phyloP scores from a whole-genome alignment of 257 asterid genomes.

The Ilex asprella region DNA sequence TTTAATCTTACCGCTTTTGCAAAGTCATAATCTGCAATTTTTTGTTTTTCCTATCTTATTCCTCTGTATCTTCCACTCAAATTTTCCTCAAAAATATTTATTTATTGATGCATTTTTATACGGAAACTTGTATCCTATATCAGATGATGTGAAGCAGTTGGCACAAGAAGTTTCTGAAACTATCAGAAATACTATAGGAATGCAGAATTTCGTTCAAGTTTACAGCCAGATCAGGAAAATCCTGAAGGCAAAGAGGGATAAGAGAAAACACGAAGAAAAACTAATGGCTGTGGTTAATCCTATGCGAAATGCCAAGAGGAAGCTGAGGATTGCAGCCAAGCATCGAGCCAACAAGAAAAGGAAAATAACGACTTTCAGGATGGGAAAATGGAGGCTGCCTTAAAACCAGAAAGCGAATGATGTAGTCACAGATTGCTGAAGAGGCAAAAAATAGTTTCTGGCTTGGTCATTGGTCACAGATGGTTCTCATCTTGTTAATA shows the following conservation, averaged over 20 bases:
- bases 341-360: slow-evolving; percentile 74
- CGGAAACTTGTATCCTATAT: background rate
- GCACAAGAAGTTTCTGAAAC: slow-evolving; percentile 58
- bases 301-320: slow-evolving; percentile 78
- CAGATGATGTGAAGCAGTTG: slow-evolving; percentile 73
- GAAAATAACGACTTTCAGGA: slow-evolving; percentile 66
- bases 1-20: no score
- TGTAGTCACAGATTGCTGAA: no score
- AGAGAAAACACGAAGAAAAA: slow-evolving; percentile 81
- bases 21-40: no score
- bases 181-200: slow-evolving; percentile 53
- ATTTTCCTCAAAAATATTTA: background rate
- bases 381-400: slow-evolving; percentile 62
- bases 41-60: background rate
- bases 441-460: no score
- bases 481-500: no score
- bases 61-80: background rate
- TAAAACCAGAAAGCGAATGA: background rate
- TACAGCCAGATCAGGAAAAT: slow-evolving; percentile 55
- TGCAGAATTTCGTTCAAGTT: slow-evolving; percentile 47
- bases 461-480: no score
- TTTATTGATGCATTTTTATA: no score
- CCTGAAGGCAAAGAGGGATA: slow-evolving; percentile 70
- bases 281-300: slow-evolving; percentile 88
- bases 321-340: slow-evolving; percentile 67